Percentiles rank a stretch among this genome's conserved stretches.
phyloP scores from a whole-genome alignment of 257 asterid genomes.

The Ligustrum vulgare region DNA sequence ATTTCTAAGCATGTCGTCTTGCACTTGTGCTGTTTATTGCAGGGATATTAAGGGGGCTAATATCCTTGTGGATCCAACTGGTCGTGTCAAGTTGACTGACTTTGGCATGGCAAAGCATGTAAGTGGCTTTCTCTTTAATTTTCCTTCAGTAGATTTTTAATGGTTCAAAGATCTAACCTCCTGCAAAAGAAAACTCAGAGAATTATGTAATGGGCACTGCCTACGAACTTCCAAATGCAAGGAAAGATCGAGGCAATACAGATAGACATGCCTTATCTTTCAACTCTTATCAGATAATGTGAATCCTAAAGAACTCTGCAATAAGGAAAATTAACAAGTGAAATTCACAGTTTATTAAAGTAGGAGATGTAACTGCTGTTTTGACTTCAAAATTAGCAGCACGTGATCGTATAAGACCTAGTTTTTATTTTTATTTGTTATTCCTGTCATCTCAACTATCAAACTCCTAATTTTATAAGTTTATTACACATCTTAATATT shows the following conservation, averaged over 20 bases:
- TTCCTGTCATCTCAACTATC: neutral
- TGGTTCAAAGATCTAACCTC: neutral
- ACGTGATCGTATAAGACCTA: conserved; percentile 1
- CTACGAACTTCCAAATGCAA: neutral
- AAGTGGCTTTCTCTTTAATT: conserved; percentile 34
- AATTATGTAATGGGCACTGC: neutral
- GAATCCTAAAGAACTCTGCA: neutral
- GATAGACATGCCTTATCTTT: conserved; percentile 4
- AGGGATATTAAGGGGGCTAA: conserved; percentile 99
- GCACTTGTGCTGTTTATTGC: conserved; percentile 23
- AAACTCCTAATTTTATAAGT: neutral
- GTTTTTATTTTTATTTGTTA: conserved; percentile 6
- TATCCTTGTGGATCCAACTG: conserved; percentile 95
- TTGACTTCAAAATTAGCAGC: conserved; percentile 16
- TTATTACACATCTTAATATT: neutral
- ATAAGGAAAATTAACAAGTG: conserved; percentile 5
- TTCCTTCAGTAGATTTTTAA: neutral
- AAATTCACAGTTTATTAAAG: conserved; percentile 10
- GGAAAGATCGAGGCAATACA: neutral
- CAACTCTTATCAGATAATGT: conserved; percentile 10
- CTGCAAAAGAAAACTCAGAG: neutral
- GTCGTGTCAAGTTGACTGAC: conserved; percentile 93
- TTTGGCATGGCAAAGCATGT: conserved; percentile 99
- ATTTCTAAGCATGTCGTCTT: conserved; percentile 5
- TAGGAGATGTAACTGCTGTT: neutral